Evolutionary conservation across 1,139 yeast genomes (phyloP), one percentile per base, ranked within the genome.

Genomic region (Meyerozyma sp.): DNA sequence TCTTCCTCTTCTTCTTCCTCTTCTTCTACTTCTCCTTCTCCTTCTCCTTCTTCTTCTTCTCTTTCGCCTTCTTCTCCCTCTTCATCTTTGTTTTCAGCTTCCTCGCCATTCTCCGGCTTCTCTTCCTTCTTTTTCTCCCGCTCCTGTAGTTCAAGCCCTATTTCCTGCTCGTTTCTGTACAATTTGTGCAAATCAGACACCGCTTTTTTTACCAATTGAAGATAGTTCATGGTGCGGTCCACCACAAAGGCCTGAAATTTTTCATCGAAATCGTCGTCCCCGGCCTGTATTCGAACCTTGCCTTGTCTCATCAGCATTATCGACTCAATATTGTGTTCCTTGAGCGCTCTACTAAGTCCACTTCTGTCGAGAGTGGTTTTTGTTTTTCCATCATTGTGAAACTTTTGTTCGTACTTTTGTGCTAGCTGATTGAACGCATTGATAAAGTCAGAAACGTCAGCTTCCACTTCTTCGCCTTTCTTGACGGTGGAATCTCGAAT

Each of bases 161-260:
- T 10, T 25, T 34, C 14, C 27, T 34, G 26, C 3, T 34, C 8
- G 14, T 20, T 18, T 20, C 16, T 18, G 26, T 34, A 21, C 26
- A 34, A 5, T 21, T 18, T 20, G 8, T 16, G 37, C 43, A 65
- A 51, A 36, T 62, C 69, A 43, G 63, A 63, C 23, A 68, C 57
- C 43, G 60, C 55, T 39, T 58, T 60, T 23, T 63, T 46, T 44
- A 69, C 53, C 34, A 53, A 50, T 32, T 54, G 52, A 2, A 64
- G 53, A 45, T 68, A 67, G 27, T 53, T 48, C 42, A 54, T 48
- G 0, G 66, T 50, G 2, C 68, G 57, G 5, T 57, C 53, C 5
- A 66, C 52, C 1, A 68, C 58, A 2, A 65, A 55, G 21, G 54
- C 46, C 40, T 61, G 60, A 49, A 69, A 53, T n/a, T 46, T 46